Evolutionary conservation across 805 yeast species (phyloP).

Genomic region (Kazachstania psychrophila): DNA sequence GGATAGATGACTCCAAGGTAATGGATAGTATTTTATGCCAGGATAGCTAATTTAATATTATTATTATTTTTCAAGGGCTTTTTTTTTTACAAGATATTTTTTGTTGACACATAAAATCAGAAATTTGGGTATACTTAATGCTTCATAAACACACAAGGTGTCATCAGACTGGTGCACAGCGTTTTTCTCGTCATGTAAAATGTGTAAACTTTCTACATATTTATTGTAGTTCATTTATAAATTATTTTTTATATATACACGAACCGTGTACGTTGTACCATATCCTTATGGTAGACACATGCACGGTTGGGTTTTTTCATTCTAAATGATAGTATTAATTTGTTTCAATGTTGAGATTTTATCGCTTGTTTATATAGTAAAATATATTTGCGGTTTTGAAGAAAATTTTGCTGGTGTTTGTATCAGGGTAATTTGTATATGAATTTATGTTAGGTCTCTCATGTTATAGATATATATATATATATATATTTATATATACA

Average conservation of each 20-base stretch:
- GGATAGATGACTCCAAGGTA: no score
- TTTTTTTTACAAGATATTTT: not conserved
- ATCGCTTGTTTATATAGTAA: not conserved
- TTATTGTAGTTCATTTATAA: not conserved
- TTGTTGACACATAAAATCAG: not conserved
- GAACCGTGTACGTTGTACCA: not conserved
- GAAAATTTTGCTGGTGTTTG: no score
- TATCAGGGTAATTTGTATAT: no score
- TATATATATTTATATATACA: not conserved
- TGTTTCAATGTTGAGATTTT: not conserved
- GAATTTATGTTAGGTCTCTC: no score
- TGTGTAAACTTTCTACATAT: not conserved
- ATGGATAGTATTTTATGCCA: not conserved
- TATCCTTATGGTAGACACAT: no score
- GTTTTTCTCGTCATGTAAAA: slow-evolving; percentile 24
- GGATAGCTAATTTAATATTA: no score
- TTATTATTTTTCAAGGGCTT: no score
- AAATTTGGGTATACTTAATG: slow-evolving; percentile 5
- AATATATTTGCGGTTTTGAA: not conserved
- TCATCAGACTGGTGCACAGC: slow-evolving; percentile 31
- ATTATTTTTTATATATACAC: not conserved
- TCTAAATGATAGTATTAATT: not conserved
- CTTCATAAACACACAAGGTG: slow-evolving; percentile 2
- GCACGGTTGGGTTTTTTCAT: no score
- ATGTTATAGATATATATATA: not conserved